Base-by-base conservation (phyloP, 2,329 filamentous ascomycete genomes). In the Neonectria neomacrospora region DNA sequence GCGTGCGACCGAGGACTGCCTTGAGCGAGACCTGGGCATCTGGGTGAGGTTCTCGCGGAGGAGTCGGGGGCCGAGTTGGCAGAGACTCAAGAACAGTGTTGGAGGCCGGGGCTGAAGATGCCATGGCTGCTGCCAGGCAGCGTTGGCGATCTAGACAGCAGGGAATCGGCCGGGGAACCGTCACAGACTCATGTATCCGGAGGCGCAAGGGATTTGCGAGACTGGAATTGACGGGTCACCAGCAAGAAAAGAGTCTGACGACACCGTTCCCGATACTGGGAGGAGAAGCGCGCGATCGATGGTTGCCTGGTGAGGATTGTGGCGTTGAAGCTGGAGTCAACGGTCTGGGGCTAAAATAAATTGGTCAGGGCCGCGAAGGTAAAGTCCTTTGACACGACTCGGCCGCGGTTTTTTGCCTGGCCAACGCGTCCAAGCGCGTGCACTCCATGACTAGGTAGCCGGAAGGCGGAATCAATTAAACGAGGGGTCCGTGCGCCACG, bases 11-110 rank as follows among this genome's bases (percentile, higher is more conserved):
- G 47, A 79, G 70, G n/a, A 76, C 69, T 39, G 77, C 71, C 66
- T 80, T 81, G 54, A 75, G 69, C 30, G 75, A 69, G 28, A 73
- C 70, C 53, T 80, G 78, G 61, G 72, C 58, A 42, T 82, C 80
- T 69, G 75, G 75, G 30, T 75, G 78, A 37, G 82, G 79, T 74
- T 87, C 86, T 69, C 84, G 85, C n/a, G 89, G 89, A 50, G 89
- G 89, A 34, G 89, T 91, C n/a, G 89, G 89, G 26, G 89, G 89
- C 76, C 88, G 84, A 64, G 86, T 77, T 66, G 83, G 80, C 57
- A 89, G 80, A 61, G 82, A 80, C 66, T 87, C 84, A 70, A 89
- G 79, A 71, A 81, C 54, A 32, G 64, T 71, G 65, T 71, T 71
- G 64, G 75, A 67, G 69, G 75, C 76, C 75, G 73, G 65, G 67